phyloP scores from a whole-genome alignment of 805 yeast species.

The Candida verbasci region DNA sequence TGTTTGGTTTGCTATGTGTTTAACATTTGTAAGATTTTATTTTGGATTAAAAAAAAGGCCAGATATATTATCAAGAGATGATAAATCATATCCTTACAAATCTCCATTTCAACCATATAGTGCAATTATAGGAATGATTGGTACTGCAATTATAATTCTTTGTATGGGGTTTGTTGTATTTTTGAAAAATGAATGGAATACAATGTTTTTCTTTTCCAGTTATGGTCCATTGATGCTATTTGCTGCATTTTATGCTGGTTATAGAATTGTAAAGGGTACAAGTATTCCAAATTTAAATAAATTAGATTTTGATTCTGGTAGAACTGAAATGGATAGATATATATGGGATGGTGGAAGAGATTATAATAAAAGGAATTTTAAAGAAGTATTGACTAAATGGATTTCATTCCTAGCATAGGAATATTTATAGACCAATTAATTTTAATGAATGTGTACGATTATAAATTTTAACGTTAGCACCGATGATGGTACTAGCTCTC shows the following conservation, averaged over 20 bases:
- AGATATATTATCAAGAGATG: constrained; percentile 61
- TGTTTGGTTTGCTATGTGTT: constrained; percentile 75
- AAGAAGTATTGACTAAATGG: constrained; percentile 29
- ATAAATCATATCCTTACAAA: constrained; percentile 61
- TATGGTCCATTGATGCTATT: constrained; percentile 60
- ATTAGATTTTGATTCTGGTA: constrained; percentile 76
- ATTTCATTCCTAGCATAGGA: constrained; percentile 33
- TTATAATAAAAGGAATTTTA: constrained; percentile 28
- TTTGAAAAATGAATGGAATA: constrained; percentile 53
- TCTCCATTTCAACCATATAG: constrained; percentile 68
- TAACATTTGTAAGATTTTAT: constrained; percentile 60
- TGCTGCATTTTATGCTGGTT: constrained; percentile 46
- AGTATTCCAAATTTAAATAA: constrained; percentile 66
- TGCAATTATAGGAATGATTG: constrained; percentile 59
- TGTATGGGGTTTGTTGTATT: constrained; percentile 64
- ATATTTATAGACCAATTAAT: too few relatives aligned
- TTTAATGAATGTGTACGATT: too few relatives aligned
- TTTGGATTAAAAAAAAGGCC: constrained; percentile 58
- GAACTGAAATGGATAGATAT: constrained; percentile 76
- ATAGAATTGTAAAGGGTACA: constrained; percentile 58
- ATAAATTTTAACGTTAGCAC: too few relatives aligned
- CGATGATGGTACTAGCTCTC: too few relatives aligned
- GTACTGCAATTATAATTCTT: constrained; percentile 47
- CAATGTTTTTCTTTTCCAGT: constrained; percentile 58
- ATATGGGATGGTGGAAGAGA: constrained; percentile 74